phyloP scores from a whole-genome alignment of 257 asterid genomes.

The Solanum ahanhuiri region DNA sequence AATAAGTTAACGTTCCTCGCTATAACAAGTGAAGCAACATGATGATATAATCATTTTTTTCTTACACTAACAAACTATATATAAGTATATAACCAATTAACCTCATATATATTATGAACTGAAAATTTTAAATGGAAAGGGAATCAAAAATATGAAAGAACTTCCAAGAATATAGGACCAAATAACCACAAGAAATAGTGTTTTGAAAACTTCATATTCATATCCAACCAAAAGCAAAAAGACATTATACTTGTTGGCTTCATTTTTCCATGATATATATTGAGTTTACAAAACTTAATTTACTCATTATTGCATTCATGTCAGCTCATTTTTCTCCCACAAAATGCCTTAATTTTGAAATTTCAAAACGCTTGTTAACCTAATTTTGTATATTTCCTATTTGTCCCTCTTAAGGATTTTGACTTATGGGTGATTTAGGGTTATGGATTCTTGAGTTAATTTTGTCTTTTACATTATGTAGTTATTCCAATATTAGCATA shows the following conservation, averaged over 20 bases:
- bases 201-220: conserved; percentile 19
- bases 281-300: not conserved
- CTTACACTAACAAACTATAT: not conserved
- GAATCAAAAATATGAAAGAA: conserved; percentile 35
- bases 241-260: conserved; percentile 26
- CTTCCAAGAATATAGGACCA: conserved; percentile 39
- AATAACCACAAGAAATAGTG: conserved; percentile 3
- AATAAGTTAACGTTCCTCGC: not conserved
- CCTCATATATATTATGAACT: conserved; percentile 8
- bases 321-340: conserved; percentile 3
- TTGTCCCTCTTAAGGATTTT: conserved; percentile 3
- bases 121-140: not conserved
- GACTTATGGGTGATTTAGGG: conserved; percentile 6
- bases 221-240: conserved; percentile 43
- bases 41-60: not conserved
- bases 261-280: conserved; percentile 9
- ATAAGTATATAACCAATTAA: not conserved
- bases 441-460: conserved; percentile 20
- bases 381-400: conserved; percentile 5
- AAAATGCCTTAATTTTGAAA: conserved; percentile 6
- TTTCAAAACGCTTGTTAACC: conserved; percentile 11
- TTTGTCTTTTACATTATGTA: conserved; percentile 37
- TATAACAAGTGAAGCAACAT: not conserved
- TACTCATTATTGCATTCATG: not conserved
- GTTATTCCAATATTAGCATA: conserved; percentile 22